Conservation (phyloP, 768 basidiomycete genomes). For the Pulveroboletus sp. region DNA sequence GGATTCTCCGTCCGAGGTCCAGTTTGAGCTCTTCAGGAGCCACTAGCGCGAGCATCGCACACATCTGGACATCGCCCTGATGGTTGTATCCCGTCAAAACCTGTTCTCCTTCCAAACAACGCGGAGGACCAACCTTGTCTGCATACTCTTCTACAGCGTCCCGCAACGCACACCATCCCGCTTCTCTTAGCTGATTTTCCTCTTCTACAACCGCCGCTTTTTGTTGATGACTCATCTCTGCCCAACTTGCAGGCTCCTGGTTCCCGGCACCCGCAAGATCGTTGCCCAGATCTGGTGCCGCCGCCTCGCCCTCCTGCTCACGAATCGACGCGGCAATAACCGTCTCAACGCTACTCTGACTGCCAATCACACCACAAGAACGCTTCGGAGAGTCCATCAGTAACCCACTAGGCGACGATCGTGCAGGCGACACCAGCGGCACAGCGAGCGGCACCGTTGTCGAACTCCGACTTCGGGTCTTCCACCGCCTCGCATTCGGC, state of each 20-base stretch:
- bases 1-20: slow-evolving; percentile 37
- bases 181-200: slow-evolving; percentile 47
- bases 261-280: slow-evolving; percentile 29
- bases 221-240: slow-evolving; percentile 21
- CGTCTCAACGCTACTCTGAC: slow-evolving; percentile 66
- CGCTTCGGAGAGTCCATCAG: slow-evolving; percentile 15
- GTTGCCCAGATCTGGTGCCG: slow-evolving; percentile 15
- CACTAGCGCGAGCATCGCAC: slow-evolving; percentile 63
- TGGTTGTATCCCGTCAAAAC: neutral
- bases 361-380: slow-evolving; percentile 33
- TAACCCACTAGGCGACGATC: slow-evolving; percentile 11
- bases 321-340: slow-evolving; percentile 55
- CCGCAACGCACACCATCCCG: slow-evolving; percentile 53
- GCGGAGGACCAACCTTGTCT: slow-evolving; percentile 44
- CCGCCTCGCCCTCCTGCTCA: slow-evolving; percentile 30
- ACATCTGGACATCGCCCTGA: slow-evolving; percentile 79
- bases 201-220: slow-evolving; percentile 36
- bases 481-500: slow-evolving; percentile 13
- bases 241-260: slow-evolving; percentile 24
- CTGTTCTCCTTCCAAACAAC: neutral
- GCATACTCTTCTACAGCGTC: slow-evolving; percentile 57
- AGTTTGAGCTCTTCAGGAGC: slow-evolving; percentile 55
- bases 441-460: slow-evolving; percentile 60
- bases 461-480: slow-evolving; percentile 56
- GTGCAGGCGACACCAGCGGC: slow-evolving; percentile 21